Evolutionary conservation across 2,329 filamentous ascomycete genomes (phyloP).

Genomic region (Alternaria sp.): DNA sequence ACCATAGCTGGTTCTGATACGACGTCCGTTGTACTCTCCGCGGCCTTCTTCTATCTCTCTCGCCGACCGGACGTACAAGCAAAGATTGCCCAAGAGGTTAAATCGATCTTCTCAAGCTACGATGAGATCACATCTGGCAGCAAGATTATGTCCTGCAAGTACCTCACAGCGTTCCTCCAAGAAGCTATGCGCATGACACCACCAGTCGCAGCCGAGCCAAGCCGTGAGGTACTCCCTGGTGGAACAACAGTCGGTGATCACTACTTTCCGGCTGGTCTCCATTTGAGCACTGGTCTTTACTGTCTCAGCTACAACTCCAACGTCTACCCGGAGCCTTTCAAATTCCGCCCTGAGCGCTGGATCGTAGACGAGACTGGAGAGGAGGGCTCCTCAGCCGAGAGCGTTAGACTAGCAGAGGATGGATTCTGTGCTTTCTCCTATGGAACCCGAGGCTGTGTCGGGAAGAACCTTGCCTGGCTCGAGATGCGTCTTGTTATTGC

Average conservation of each 20-base stretch:
- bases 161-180: conserved; percentile 32
- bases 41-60: conserved; percentile 32
- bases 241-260: conserved; percentile 28
- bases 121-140: conserved; percentile 29
- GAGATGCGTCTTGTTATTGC: conserved; percentile 38
- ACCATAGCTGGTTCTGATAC: conserved; percentile 38
- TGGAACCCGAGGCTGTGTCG: conserved; percentile 41
- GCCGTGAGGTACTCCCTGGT: conserved; percentile 32
- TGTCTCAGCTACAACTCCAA: conserved; percentile 27
- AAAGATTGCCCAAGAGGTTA: conserved; percentile 30
- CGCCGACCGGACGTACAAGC: conserved; percentile 21
- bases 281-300: conserved; percentile 25
- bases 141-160: conserved; percentile 29
- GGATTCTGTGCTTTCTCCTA: conserved; percentile 36
- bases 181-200: conserved; percentile 36
- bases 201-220: conserved; percentile 26
- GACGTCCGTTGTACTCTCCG: conserved; percentile 28
- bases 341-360: conserved; percentile 40
- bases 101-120: conserved; percentile 23
- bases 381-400: conserved; percentile 19
- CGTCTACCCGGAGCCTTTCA: conserved; percentile 28
- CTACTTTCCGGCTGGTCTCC: conserved; percentile 27
- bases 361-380: conserved; percentile 25
- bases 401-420: conserved; percentile 22
- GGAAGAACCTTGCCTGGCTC: conserved; percentile 43